Evolutionary conservation across 805 yeast species (phyloP), one percentile per base, ranked within the genome.

Genomic region (Ogataea populi-albae): DNA sequence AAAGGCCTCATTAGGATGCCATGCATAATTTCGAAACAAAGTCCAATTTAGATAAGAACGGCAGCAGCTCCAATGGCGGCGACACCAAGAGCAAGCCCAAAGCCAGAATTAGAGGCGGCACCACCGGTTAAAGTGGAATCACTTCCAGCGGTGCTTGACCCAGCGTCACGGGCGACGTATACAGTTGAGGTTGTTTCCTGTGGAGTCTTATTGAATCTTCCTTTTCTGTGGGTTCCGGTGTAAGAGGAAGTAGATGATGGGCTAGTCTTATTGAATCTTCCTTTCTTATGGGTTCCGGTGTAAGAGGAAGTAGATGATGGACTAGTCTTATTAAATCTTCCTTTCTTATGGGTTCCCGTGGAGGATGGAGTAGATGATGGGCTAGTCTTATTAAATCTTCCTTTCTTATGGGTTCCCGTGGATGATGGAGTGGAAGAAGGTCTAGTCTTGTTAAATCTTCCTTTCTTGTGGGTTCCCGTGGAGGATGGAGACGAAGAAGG

Each of bases 241-340:
- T 59, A 42, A 28, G 58, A 40, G 5, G 69, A 46, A 16, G 57
- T 42, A 6, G 51, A 35, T 11, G 63, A 51, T 16, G 23, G 42
- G 44, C 55, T 55, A 33, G 73, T 68, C 52, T 68, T 69, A 65
- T 76, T 66, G 55, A 76, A 76, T 55, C 67, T 69, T 46, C 85
- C 85, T 45, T 65, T 65, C 46, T 59, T 69, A 65, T 78, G 79
- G 32, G 82, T 76, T 40, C 71, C 68, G 39, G 73, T 59, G 11
- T 61, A 45, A 12, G 64, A 40, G 3, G 73, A 41, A 12, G 56
- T 42, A 30, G 58, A 38, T 2, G 62, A 41, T 11, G 41, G 38
- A 47, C 56, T 49, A 37, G 77, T 72, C 60, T 73, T 70, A 65
- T 74, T 65, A 47, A 73, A 74, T 52, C 66, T 63, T 36, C 79